These are phyloP conservation scores for Quercus glauca DNA, from an alignment of 306 rosid genomes.

Conservation along the genomic window DNA sequence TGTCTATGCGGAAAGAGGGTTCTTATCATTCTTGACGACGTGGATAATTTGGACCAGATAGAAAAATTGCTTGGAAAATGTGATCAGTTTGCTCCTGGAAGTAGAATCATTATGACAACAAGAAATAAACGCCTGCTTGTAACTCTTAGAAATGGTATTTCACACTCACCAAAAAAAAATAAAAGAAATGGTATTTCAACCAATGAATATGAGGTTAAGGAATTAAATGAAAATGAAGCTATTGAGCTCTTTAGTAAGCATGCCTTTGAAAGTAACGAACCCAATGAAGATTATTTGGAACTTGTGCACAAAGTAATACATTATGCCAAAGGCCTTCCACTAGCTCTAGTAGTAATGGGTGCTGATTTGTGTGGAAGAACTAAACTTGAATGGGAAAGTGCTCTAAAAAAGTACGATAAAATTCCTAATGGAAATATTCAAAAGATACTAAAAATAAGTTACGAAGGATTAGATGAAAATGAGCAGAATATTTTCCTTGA, in stretches of 20 bases:
- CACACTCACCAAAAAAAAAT: no score
- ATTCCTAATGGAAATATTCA: neutral
- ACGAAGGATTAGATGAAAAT: neutral
- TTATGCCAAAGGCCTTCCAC: constrained; percentile 15
- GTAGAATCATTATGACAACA: constrained; percentile 12
- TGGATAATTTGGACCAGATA: neutral
- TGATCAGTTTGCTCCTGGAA: neutral
- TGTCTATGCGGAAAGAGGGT: neutral
- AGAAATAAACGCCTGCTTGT: neutral
- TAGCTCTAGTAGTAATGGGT: neutral
- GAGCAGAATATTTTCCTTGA: constrained; percentile 9
- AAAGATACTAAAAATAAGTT: neutral
- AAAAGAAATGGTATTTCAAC: no score
- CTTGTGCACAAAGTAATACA: neutral
- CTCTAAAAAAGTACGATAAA: neutral
- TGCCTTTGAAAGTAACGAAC: neutral
- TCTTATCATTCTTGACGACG: constrained; percentile 8
- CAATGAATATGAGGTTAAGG: neutral
- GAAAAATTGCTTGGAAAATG: neutral
- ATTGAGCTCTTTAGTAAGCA: neutral
- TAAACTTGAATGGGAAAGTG: constrained; percentile 6
- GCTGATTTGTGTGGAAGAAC: neutral
- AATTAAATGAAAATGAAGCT: neutral
- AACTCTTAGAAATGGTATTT: neutral
- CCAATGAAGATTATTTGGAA: neutral